Conservation (phyloP, 805 yeast species). For the Cephaloascus albidus region DNA sequence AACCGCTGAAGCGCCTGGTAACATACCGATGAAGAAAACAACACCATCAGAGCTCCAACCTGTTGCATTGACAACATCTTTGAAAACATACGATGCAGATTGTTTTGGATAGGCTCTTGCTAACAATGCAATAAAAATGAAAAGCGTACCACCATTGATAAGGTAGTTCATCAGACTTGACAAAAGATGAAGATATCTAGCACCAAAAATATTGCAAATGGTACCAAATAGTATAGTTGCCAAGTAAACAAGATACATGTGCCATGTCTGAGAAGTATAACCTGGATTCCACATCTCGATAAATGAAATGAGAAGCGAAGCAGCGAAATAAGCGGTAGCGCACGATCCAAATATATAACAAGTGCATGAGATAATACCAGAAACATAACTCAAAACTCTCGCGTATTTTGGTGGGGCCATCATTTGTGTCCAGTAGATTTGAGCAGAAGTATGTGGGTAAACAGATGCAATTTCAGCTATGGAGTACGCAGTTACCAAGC, state of each 20-base stretch:
- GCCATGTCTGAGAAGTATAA: no score
- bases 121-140: conserved; percentile 9
- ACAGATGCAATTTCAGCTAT: conserved; percentile 12
- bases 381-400: no score
- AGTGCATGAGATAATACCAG: no score
- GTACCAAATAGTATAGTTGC: no score
- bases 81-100: conserved; percentile 8
- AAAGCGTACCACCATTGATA: conserved; percentile 13
- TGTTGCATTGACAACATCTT: conserved; percentile 9
- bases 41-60: conserved; percentile 13
- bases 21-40: conserved; percentile 11
- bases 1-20: conserved; percentile 13
- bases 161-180: conserved; percentile 1
- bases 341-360: conserved; percentile 15
- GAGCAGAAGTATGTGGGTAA: conserved; percentile 12
- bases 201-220: neutral
- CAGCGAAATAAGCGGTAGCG: conserved; percentile 8
- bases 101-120: conserved; percentile 9
- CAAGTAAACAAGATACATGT: no score
- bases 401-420: no score
- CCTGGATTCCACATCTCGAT: no score
- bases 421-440: no score
- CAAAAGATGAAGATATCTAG: conserved; percentile 1
- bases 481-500: conserved; percentile 1
- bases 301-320: no score